Evolutionary conservation across 2,329 filamentous ascomycete genomes (phyloP), one percentile per base, ranked within the genome.

Genomic region (Alternaria incomplexa): DNA sequence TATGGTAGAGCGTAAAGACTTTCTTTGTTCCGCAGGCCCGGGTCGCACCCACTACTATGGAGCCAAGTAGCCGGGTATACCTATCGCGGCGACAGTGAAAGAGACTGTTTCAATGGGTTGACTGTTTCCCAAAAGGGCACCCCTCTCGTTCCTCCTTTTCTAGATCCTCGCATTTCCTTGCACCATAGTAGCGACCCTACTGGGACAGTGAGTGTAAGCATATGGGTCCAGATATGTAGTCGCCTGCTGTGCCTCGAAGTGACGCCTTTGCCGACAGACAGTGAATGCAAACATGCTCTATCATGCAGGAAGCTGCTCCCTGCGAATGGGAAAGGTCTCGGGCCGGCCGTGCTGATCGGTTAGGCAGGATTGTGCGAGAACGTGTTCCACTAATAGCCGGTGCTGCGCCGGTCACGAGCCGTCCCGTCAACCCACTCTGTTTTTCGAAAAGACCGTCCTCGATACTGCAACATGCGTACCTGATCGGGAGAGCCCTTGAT

Each of bases 321-420:
- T 17, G n/a, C 48, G 48, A 47, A 54, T 54, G 20, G 13, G 48
- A 22, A 28, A 26, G 43, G n/a, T 9, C 17, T 47, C 43, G 48
- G 57, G 26, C 57, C 43, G 48, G 48, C n/a, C 48, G 26, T 43
- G 22, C 26, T 54, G 50, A 55, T 59, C 43, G 50, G 50, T 40
- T 43, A 44, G 43, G 28, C 20, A 20, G 22, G 7, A 12, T 22
- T 28, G 7, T 10, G 52, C 22, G 20, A 46, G 25, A 45, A 43
- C 25, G 22, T n/a, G 26, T 56, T 56, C 47, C 57, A 54, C 51
- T 54, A 23, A 55, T 59, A 40, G 26, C 57, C 40, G 51, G 57
- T 26, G 32, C n/a, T 44, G 36, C 53, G 53, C 40, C 53, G 32
- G 26, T 54, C 48, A 44, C 57, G 50, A 54, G 57, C 57, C 57